phyloP scores from a whole-genome alignment of 371 early-diverging fungal species.

The Saksenaea vasiformis region DNA sequence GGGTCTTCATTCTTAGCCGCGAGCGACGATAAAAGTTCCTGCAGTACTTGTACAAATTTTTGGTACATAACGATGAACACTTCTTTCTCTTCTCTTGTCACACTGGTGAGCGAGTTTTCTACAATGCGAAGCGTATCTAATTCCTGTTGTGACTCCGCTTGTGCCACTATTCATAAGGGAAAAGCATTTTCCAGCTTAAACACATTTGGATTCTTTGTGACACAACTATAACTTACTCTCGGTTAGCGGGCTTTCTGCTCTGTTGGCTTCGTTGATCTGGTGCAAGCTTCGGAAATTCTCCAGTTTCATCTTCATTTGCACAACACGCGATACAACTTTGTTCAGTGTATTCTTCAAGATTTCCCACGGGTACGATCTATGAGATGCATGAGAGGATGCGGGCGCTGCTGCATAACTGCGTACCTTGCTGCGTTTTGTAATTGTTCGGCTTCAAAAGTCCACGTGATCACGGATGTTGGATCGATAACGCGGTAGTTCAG shows the following conservation, averaged over 20 bases:
- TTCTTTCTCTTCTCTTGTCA: constrained; percentile 81
- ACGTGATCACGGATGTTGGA: constrained; percentile 74
- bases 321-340: constrained; percentile 83
- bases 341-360: constrained; percentile 76
- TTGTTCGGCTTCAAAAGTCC: constrained; percentile 69
- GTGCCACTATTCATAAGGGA: constrained; percentile 26
- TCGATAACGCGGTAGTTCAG: constrained; percentile 92
- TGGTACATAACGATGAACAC: constrained; percentile 76
- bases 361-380: constrained; percentile 72
- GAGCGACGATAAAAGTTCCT: constrained; percentile 39
- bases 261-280: constrained; percentile 33
- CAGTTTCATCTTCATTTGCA: constrained; percentile 67
- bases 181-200: not conserved
- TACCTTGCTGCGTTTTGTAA: constrained; percentile 58
- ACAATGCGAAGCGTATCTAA: constrained; percentile 57
- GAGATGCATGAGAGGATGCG: not conserved
- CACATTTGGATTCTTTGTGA: not conserved
- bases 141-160: constrained; percentile 52
- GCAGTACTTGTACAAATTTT: constrained; percentile 67
- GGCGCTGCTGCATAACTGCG: not conserved
- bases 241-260: constrained; percentile 23
- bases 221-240: constrained; percentile 31
- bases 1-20: constrained; percentile 47
- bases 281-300: constrained; percentile 42
- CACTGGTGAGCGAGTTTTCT: constrained; percentile 66